These are phyloP conservation scores for Neofusicoccum sp. DNA, from an alignment of 2,329 filamentous ascomycete species.

Conservation along the genomic window DNA sequence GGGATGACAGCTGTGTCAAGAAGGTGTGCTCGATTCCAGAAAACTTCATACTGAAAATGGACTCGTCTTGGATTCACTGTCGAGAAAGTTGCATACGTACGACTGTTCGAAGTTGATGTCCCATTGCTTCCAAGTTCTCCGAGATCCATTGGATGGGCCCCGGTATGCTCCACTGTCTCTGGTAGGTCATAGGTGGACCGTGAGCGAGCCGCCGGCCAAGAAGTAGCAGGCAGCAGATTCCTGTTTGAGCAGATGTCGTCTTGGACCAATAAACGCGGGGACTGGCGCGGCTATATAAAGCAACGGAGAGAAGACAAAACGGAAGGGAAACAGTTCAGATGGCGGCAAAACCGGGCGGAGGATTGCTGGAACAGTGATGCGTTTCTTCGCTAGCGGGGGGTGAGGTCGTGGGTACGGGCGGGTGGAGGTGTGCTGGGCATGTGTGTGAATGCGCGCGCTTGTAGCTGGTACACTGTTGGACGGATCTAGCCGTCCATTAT, in stretches of 20 bases:
- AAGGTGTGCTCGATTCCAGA: no score
- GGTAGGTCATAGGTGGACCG: background rate
- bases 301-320: slow-evolving; percentile 7
- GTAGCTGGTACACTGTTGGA: background rate
- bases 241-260: background rate
- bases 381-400: background rate
- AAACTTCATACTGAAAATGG: no score
- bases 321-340: background rate
- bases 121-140: background rate
- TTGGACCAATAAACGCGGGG: background rate
- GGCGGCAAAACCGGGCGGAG: background rate
- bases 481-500: background rate
- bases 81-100: no score
- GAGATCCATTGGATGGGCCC: background rate
- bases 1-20: no score
- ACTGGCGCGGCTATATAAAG: background rate
- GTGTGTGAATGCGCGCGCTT: slow-evolving; percentile 1
- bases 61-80: no score
- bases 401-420: background rate
- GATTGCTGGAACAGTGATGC: background rate
- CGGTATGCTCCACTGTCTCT: background rate
- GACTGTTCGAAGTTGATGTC: no score
- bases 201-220: background rate
- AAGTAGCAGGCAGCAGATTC: background rate
- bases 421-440: background rate